Conservation (phyloP, 2,329 filamentous ascomycete species). For the Aspergillus oerlinghausenensis region DNA sequence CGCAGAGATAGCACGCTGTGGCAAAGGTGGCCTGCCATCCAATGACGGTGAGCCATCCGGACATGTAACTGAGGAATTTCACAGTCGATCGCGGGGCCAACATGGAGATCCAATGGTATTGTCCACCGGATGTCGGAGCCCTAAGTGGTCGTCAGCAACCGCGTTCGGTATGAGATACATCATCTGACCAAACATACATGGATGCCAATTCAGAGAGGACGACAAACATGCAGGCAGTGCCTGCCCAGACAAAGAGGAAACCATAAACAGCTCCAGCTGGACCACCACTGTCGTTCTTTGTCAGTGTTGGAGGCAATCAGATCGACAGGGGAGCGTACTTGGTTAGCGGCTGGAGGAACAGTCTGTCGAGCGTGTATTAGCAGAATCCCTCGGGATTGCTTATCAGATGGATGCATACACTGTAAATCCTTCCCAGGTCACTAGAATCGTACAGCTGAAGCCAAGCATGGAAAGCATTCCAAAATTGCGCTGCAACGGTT, state of each 20-base stretch:
- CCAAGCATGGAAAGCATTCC: conserved; percentile 16
- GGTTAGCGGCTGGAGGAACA: conserved; percentile 8
- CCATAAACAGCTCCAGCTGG: conserved; percentile 29
- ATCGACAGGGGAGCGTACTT: conserved; percentile 1
- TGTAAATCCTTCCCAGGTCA: conserved; percentile 19
- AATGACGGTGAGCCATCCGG: conserved; percentile 39
- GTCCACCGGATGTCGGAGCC: conserved; percentile 34
- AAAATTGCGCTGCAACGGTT: conserved; percentile 15
- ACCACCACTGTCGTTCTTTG: conserved; percentile 23
- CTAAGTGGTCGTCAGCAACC: conserved; percentile 9
- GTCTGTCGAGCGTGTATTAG: neutral
- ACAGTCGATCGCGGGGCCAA: conserved; percentile 33
- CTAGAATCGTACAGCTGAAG: conserved; percentile 20
- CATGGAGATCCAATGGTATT: conserved; percentile 40
- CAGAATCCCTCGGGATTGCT: neutral
- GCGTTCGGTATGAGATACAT: no score
- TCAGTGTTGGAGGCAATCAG: neutral
- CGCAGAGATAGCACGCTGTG: conserved; percentile 29
- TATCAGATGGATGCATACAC: conserved; percentile 1
- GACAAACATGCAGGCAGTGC: conserved; percentile 22
- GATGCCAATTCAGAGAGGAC: conserved; percentile 29
- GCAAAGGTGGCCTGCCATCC: conserved; percentile 44
- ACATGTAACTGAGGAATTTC: conserved; percentile 37
- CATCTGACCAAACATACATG: conserved; percentile 18
- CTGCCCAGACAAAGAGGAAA: conserved; percentile 30